Conservation (phyloP, 2,329 filamentous ascomycete species). For the Exophiala xenobiotica region DNA sequence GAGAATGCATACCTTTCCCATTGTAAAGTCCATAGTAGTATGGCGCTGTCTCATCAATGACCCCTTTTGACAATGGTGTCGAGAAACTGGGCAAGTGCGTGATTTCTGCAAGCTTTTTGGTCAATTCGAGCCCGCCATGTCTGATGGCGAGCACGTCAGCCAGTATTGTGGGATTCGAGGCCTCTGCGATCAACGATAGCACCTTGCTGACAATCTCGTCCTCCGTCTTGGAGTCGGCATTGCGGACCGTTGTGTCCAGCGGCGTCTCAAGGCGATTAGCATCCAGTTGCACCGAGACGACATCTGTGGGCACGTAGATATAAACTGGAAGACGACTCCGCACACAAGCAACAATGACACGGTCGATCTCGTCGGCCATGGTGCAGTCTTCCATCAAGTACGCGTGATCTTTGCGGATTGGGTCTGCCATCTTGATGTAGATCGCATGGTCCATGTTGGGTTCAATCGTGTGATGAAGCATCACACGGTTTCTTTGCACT, state of each 20-base stretch:
- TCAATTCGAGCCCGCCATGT: constrained; percentile 19
- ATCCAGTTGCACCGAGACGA: constrained; percentile 20
- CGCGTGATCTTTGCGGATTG: constrained; percentile 27
- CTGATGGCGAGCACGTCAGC: constrained; percentile 20
- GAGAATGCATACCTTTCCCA: constrained; percentile 20
- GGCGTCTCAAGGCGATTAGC: constrained; percentile 60
- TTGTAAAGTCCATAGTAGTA: constrained; percentile 26
- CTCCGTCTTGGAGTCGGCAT: constrained; percentile 44
- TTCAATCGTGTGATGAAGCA: constrained; percentile 36
- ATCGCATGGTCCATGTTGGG: constrained; percentile 30
- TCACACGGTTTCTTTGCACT: constrained; percentile 48
- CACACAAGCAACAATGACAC: constrained; percentile 28
- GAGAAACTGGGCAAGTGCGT: constrained; percentile 21
- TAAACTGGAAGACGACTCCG: constrained; percentile 30
- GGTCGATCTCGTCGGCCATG: constrained; percentile 30
- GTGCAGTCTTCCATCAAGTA: constrained; percentile 30
- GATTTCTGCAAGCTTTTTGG: constrained; percentile 19
- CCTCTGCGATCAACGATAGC: constrained; percentile 18
- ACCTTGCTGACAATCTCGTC: constrained; percentile 57
- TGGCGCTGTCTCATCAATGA: constrained; percentile 21
- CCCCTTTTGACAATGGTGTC: constrained; percentile 22
- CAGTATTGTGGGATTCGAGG: constrained; percentile 18
- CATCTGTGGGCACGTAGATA: constrained; percentile 31
- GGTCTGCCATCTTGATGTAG: constrained; percentile 28
- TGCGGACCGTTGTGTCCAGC: constrained; percentile 53